Base-by-base conservation (phyloP, 257 asterid genomes). In the Anisodus acutangulus region DNA sequence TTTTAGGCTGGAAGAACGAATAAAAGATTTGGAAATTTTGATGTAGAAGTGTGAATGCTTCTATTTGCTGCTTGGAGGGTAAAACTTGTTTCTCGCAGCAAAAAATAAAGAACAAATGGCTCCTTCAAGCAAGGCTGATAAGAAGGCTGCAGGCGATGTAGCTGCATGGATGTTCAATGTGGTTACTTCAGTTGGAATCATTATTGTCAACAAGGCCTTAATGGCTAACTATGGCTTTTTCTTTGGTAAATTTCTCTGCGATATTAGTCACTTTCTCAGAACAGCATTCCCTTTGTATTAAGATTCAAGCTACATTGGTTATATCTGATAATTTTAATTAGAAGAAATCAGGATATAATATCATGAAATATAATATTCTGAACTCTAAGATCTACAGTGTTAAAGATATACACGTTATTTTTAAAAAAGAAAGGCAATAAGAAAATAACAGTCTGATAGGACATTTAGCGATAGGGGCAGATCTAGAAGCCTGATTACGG, bases 81-180 rank as follows among this genome's bases (percentile, higher is more conserved):
- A 88, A 90, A 80, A 71, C 83, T 76, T 85, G 88, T 79, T 88
- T 70, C 85, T 84, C 74, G 45, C 60, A 72, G 64, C 82, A 82
- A 81, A 84, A 81, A 53, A 78, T 86, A 83, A 78, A 83, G 71
- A 85, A 41, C 76, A 63, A 85, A 96, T 96, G 99, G 97, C 97
- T 55, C 92, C 98, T 63, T 47, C 95, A 85, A 93, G 90, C 93
- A 93, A 92, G 92, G 98, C 97, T 79, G 96, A 97, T 82, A 93
- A 97, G 90, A 97, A 95, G 90, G 99, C 99, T 86, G 89, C 98
- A 64, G 89, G 91, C 45, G 98, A 94, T 90, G 92, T 94, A 15
- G 97, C 94, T 67, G 98, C 98, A 82, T 97, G 98, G 99, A 85
- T 88, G 94, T 93, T 97, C 93, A 97, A 97, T 87, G 97, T 97